Base-by-base conservation (phyloP, 345 rosid genomes). In the Camelina neglecta region DNA sequence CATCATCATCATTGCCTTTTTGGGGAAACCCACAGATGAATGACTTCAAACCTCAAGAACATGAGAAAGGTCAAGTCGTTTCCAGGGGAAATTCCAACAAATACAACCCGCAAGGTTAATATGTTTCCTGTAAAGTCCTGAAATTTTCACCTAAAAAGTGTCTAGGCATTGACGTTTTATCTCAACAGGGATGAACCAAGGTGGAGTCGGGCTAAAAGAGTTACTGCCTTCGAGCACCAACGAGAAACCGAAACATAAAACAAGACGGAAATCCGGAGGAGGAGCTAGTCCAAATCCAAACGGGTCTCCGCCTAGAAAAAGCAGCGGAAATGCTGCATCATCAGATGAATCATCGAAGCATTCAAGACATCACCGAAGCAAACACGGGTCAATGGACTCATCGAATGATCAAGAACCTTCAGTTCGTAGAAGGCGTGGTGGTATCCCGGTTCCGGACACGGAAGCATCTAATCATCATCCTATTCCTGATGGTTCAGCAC, bases 51-150 rank as follows among this genome's bases (percentile, higher is more conserved):
- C 16, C 81, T 67, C 71, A 61, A 68, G 78, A 79, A 26, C 48
- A 67, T 44, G 81, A 78, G 47, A 67, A 67, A 15, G 78, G 49
- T 38, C 81, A 61, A 55, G 74, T 68, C 21, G 75, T 73, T 73
- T 67, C 78, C 39, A 67, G 81, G 60, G 81, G 74, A 55, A 72
- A 79, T 38, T 73, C 78, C 39, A 79, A 78, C 33, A 72, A 72
- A 72, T 78, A 66, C 74, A 67, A 60, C 44, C 81, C 70, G 0
- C 77, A 67, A 78, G 78, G 81, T 78, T 66, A 2, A 12, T 8
- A 39, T 15, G 1, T 45, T 45, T 55, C 7, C 10, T 5, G 8
- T 54, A 11, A 51, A 4, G 13, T 59, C 26, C 12, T 8, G 18
- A 6, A 6, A 11, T 18, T 29, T 21, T 38, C 0, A 15, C 68